Evolutionary conservation across 495 filamentous ascomycete genomes (phyloP), one percentile per base, ranked within the genome.

Genomic region (Podospora comata): DNA sequence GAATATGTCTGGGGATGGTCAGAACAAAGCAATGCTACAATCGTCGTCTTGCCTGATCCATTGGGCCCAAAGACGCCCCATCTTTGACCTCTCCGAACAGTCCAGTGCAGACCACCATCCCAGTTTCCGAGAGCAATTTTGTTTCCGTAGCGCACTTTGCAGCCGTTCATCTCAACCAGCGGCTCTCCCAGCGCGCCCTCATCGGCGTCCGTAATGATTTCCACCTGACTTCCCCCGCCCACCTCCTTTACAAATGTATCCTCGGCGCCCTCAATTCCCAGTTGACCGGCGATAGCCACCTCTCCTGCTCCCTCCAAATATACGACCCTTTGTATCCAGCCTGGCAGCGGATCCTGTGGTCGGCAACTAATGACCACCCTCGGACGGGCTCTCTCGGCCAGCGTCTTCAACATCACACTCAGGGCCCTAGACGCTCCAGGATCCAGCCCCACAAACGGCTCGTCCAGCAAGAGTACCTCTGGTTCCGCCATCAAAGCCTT

Each of bases 401-500:
- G 72, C 0, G 80, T 76, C 68, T 86, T 78, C 7, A 97, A 83
- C 54, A 97, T 80, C 2, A 80, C 79, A 23, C 91, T 94, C 71
- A 98, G 76, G 13, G 84, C 84, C 34, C 81, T 80, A 11, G 89
- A 83, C 2, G 92, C 93, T 23, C 87, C 85, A 26, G 95, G 95
- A 75, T 99, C 95, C 44, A 99, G 81, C 9, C 95, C 95, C 92
- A 99, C 97, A 76, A 99, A 97, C 16, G 95, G 93, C 73, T 97
- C 95, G 79, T 99, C 95, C 13, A 98, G 82, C 48, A 97, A 82
- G 32, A 99, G 71, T 13, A 97, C 81, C 78, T 94, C 91, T 0
- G 95, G 94, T 65, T 85, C 85, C 53, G 80, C 86, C 70, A 97
- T 80, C 56, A 99, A 76, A 2, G 93, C 93, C 71, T 90, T 90